These are phyloP conservation scores for Barnettozyma populi DNA, from an alignment of 805 yeast genomes.

Conservation along the genomic window DNA sequence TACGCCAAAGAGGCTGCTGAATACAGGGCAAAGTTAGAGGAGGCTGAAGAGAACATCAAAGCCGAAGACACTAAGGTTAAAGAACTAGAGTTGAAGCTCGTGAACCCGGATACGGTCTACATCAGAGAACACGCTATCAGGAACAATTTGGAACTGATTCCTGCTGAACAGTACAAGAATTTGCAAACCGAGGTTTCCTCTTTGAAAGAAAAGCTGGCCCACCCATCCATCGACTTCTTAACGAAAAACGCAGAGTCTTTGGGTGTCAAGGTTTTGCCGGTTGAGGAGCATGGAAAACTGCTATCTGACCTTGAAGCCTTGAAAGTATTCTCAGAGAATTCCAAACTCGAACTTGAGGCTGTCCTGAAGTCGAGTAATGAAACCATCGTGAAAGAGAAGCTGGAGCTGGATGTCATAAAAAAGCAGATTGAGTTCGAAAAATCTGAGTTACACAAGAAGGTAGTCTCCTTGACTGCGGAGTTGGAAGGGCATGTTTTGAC, in stretches of 20 bases:
- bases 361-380: background rate
- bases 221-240: slow-evolving; percentile 16
- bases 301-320: slow-evolving; percentile 4
- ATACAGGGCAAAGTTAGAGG: slow-evolving; percentile 17
- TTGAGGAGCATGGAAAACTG: slow-evolving; percentile 9
- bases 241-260: slow-evolving; percentile 12
- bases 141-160: slow-evolving; percentile 21
- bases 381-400: background rate
- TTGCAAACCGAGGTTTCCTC: slow-evolving; percentile 6
- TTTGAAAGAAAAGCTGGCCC: slow-evolving; percentile 9
- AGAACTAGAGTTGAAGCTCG: slow-evolving; percentile 10
- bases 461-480: background rate
- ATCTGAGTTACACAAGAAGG: background rate
- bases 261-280: slow-evolving; percentile 12
- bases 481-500: slow-evolving; percentile 1
- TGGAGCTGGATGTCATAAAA: background rate
- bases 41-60: slow-evolving; percentile 7
- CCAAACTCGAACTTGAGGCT: background rate
- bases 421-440: slow-evolving; percentile 1
- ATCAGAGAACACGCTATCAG: slow-evolving; percentile 26
- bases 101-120: slow-evolving; percentile 28
- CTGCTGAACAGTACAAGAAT: slow-evolving; percentile 11
- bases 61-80: slow-evolving; percentile 1
- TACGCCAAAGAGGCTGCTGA: slow-evolving; percentile 20
- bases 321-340: background rate